These are phyloP conservation scores for Potentilla sterilis DNA, from an alignment of 306 rosid genomes.

Conservation along the genomic window DNA sequence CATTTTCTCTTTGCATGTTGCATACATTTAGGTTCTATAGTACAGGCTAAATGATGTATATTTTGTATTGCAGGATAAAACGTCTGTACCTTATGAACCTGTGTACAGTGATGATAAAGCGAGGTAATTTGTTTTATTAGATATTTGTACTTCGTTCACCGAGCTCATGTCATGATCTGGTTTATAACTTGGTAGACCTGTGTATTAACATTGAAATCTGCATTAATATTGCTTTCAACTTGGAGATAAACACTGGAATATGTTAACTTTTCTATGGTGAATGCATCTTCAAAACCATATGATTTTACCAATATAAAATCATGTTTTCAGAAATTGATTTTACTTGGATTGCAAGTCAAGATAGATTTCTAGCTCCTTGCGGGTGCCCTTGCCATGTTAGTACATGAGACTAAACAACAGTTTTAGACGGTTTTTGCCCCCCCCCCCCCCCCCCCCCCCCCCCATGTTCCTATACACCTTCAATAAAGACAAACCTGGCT, in stretches of 20 bases:
- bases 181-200: neutral
- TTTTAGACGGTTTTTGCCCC: neutral
- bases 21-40: neutral
- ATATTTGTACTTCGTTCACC: neutral
- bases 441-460: too few relatives aligned
- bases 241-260: neutral
- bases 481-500: neutral
- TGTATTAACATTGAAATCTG: neutral
- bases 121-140: conserved; percentile 31
- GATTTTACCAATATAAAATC: neutral
- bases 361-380: neutral
- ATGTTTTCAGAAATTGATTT: neutral
- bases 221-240: neutral
- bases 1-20: neutral
- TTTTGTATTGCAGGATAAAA: conserved; percentile 38
- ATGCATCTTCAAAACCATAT: neutral
- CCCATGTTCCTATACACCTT: neutral
- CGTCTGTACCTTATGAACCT: conserved; percentile 39
- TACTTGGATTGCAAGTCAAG: neutral
- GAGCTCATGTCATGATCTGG: neutral
- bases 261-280: neutral
- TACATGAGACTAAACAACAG: neutral
- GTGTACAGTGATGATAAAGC: conserved; percentile 52
- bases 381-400: neutral
- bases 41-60: neutral